Conservation (phyloP, 495 filamentous ascomycete genomes). For the Penicillium nucicola region DNA sequence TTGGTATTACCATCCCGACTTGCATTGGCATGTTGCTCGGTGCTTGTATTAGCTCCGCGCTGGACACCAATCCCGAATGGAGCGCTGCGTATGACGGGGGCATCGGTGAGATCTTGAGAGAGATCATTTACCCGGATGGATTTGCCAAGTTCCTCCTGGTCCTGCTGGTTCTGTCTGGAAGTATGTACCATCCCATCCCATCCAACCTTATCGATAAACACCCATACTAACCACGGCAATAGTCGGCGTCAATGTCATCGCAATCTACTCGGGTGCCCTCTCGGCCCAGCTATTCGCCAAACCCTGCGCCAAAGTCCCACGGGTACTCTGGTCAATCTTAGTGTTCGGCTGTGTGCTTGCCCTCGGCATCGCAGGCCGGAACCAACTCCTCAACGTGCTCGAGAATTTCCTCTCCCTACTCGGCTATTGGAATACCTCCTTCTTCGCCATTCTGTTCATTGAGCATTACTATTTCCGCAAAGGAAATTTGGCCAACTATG, state of each 20-base stretch:
- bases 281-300: slow-evolving; percentile 40
- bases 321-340: slow-evolving; percentile 40
- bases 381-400: slow-evolving; percentile 35
- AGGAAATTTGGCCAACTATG: slow-evolving; percentile 41
- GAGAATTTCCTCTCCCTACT: slow-evolving; percentile 56
- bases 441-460: slow-evolving; percentile 54
- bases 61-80: slow-evolving; percentile 48
- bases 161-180: slow-evolving; percentile 50
- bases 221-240: slow-evolving; percentile 2
- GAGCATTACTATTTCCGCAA: slow-evolving; percentile 61
- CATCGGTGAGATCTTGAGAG: slow-evolving; percentile 56
- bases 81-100: slow-evolving; percentile 46
- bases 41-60: slow-evolving; percentile 48
- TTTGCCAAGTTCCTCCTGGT: slow-evolving; percentile 60
- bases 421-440: slow-evolving; percentile 59
- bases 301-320: slow-evolving; percentile 38
- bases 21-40: slow-evolving; percentile 55
- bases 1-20: slow-evolving; percentile 50
- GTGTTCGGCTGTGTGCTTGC: slow-evolving; percentile 37
- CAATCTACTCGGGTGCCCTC: slow-evolving; percentile 39
- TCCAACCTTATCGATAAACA: background rate
- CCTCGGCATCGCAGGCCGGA: slow-evolving; percentile 39
- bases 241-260: slow-evolving; percentile 40
- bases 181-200: slow-evolving; percentile 8
- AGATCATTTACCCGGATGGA: slow-evolving; percentile 51